Evolutionary conservation across 2,329 filamentous ascomycete genomes (phyloP).

Genomic region (Colletotrichum lentis): DNA sequence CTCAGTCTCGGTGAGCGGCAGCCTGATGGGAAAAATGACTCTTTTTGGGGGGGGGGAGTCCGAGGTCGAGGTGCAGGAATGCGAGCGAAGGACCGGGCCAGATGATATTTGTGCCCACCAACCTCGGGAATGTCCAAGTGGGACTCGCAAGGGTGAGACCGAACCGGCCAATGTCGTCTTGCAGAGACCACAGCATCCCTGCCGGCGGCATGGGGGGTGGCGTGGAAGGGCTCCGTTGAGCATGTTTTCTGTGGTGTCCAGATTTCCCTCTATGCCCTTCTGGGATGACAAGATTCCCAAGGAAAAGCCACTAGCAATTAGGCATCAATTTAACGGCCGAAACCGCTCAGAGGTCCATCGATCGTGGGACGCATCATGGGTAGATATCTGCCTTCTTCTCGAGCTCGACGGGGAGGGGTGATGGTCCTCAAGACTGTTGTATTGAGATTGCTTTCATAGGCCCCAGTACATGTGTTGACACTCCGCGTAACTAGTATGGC

Average conservation of each 20-base stretch:
- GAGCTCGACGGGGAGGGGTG: too few relatives aligned
- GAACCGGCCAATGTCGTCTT: constrained; percentile 11
- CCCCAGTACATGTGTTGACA: too few relatives aligned
- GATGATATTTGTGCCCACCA: constrained; percentile 19
- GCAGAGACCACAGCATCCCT: not conserved
- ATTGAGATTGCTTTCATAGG: too few relatives aligned
- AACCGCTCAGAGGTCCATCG: not conserved
- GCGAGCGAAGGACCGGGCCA: constrained; percentile 1
- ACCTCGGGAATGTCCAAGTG: not conserved
- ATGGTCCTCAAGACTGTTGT: too few relatives aligned
- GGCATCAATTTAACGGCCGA: not conserved
- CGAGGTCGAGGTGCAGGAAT: constrained; percentile 16
- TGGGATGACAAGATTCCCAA: not conserved
- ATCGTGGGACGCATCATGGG: not conserved
- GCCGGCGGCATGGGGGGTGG: not conserved
- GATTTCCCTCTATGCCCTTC: not conserved
- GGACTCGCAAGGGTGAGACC: constrained; percentile 5
- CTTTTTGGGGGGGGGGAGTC: not conserved
- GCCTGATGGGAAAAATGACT: constrained; percentile 13
- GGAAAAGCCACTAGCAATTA: not conserved
- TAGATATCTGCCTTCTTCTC: not conserved
- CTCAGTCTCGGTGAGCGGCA: constrained; percentile 4
- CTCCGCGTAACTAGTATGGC: too few relatives aligned
- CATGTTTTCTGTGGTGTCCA: not conserved
- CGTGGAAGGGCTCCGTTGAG: not conserved